Conservation (phyloP, 805 yeast genomes). For the Pichia cephalocereana region DNA sequence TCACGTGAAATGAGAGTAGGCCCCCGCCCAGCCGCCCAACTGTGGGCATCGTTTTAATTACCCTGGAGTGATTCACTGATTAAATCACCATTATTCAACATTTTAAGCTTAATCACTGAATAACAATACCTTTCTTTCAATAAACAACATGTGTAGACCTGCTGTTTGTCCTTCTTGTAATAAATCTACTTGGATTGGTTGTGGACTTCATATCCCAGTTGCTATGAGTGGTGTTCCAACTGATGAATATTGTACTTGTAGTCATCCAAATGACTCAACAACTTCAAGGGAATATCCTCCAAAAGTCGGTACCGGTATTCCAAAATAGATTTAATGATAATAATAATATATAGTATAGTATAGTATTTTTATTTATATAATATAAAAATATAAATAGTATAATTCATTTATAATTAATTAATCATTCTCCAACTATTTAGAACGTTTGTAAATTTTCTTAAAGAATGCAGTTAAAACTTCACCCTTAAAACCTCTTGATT, state of each 20-base stretch:
- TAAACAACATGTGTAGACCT: slow-evolving; percentile 52
- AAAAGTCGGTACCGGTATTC: slow-evolving; percentile 26
- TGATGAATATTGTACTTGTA: slow-evolving; percentile 30
- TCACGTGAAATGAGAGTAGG: too few relatives aligned
- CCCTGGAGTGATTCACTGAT: too few relatives aligned
- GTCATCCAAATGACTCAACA: slow-evolving; percentile 19
- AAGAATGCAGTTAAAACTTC: slow-evolving; percentile 81
- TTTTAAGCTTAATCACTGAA: too few relatives aligned
- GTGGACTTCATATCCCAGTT: slow-evolving; percentile 34
- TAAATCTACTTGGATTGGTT: slow-evolving; percentile 33
- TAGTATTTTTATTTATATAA: neutral
- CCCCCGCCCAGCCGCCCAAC: too few relatives aligned
- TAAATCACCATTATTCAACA: too few relatives aligned
- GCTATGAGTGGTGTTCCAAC: slow-evolving; percentile 31
- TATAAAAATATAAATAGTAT: neutral
- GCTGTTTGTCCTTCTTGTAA: slow-evolving; percentile 26
- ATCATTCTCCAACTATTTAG: slow-evolving; percentile 38
- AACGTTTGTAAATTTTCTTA: slow-evolving; percentile 87
- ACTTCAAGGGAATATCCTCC: slow-evolving; percentile 29
- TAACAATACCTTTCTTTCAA: too few relatives aligned
- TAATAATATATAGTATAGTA: neutral
- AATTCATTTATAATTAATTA: neutral
- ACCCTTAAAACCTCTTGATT: slow-evolving; percentile 85
- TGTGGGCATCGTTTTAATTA: too few relatives aligned
- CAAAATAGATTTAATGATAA: neutral